phyloP scores from a whole-genome alignment of 495 filamentous ascomycete genomes.

The Oleoguttula mirabilis region DNA sequence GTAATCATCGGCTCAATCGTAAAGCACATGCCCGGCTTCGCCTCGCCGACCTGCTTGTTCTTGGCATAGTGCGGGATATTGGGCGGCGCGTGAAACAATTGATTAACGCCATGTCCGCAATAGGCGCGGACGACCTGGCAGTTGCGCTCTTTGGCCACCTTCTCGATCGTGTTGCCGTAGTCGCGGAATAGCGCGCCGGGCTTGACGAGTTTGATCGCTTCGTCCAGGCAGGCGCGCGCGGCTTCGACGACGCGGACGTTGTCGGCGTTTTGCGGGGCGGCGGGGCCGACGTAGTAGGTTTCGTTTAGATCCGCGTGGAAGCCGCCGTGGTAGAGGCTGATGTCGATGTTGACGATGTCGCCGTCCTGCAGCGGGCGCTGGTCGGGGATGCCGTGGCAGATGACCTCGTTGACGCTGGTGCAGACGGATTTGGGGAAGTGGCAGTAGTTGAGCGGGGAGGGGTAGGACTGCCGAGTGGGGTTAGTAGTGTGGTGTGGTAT shows the following conservation, averaged over 20 bases:
- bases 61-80: constrained; percentile 38
- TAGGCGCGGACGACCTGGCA: constrained; percentile 34
- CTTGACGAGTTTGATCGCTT: constrained; percentile 33
- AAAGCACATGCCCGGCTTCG: constrained; percentile 35
- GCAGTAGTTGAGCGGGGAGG: constrained; percentile 91
- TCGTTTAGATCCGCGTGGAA: constrained; percentile 36
- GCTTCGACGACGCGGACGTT: constrained; percentile 32
- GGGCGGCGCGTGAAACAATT: constrained; percentile 32
- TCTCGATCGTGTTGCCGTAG: constrained; percentile 32
- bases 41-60: constrained; percentile 34
- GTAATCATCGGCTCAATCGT: constrained; percentile 38
- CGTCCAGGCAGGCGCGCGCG: constrained; percentile 30
- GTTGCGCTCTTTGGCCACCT: constrained; percentile 28
- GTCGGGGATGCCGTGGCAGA: constrained; percentile 42
- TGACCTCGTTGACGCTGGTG: constrained; percentile 90
- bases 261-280: constrained; percentile 29
- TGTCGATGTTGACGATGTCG: constrained; percentile 36
- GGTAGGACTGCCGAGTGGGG: constrained; percentile 60
- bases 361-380: constrained; percentile 31
- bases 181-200: constrained; percentile 34
- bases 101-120: constrained; percentile 35
- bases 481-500: constrained; percentile 5
- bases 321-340: constrained; percentile 33
- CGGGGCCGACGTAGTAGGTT: constrained; percentile 33
- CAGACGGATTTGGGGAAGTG: constrained; percentile 97